Evolutionary conservation across 306 rosid species (phyloP), one percentile per base, ranked within the genome.

Genomic region (Pachyrhizus erosus): DNA sequence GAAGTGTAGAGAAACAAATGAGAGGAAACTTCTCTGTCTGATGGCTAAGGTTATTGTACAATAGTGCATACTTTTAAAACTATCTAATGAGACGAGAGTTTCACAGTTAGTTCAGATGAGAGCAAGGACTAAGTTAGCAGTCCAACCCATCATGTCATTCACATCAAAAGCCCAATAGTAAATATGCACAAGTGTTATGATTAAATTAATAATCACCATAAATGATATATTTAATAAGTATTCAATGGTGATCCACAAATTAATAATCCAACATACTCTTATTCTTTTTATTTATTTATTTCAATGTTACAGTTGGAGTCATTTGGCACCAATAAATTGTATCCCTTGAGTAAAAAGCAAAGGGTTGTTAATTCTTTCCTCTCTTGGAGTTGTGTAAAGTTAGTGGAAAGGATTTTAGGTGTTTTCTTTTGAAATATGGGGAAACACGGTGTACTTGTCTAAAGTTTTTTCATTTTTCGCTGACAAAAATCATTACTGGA

Each of bases 331-430:
- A 75, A 79, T 79, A 39, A 23, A 10, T 48, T 70, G 27, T 31
- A 65, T 64, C 18, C 60, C 81, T 76, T 83, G 13, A 70, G 51
- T 13, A 45, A 69, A 21, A 68, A 80, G 87, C 76, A 39, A 71
- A 14, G 6, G 72, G 31, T 57, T 75, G 6, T 70, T 79, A 49
- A 62, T 48, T 48, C 14, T 45, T 75, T 73, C 45, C 9, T 51
- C 64, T 17, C 10, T 65, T 61, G 39, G 61, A 48, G 12, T 54
- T 80, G 54, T 82, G 24, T 45, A 49, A 49, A 67, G 73, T 77
- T 72, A 1, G 43, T 9, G 46, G 31, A 27, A 5, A 46, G 52
- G 9, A 70, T 70, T 45, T 9, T 18, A 58, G 9, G 58, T 39
- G 34, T 42, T 58, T 46, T 62, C 11, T 42, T 49, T 60, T 31